Base-by-base conservation (phyloP, 1,284 basidiomycete genomes). In the Amylostereum chailletii region DNA sequence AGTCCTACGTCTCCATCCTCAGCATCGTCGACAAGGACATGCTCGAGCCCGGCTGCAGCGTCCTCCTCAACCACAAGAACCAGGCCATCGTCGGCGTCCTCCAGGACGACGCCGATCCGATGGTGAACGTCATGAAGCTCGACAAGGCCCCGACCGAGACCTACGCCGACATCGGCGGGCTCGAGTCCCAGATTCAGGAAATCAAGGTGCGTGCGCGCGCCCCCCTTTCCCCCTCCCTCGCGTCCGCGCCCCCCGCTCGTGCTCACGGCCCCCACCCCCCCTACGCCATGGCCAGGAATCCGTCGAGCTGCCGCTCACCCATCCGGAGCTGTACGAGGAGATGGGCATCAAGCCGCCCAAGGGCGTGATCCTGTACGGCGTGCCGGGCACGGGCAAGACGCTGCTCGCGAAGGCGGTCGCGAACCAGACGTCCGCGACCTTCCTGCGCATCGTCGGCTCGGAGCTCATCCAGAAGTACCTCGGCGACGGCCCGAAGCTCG, bases 311-410 rank as follows among this genome's bases (percentile, higher is more conserved):
- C 96, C 96, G 0, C 77, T 99, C 44, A 99, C 95, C 11, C 96
- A 99, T 65, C 96, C 96, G 6, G 96, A 99, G 64, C 71, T 99
- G 39, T 99, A 99, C 70, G 95, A 99, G 68, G 95, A 99, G 74
- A 98, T 99, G 96, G 96, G 96, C 53, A 98, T 99, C 68, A 88
- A 89, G 59, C 95, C 95, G 37, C 96, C 96, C 34, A 99, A 99
- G 68, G 96, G 96, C 75, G 96, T 99, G 61, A 98, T 99, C 58
- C 79, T 99, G 0, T 99, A 99, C 62, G 96, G 96, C 62, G 94
- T 95, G 4, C 96, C 96, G 1, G 96, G 96, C 57, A 99, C 96
- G 9, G 96, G 96, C 48, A 99, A 99, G 72, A 99, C 96, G 0
- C 79, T 99, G 26, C 71, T 98, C 5, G 95, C 95, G 1, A 98